phyloP scores from a whole-genome alignment of 345 rosid genomes.

The Bruguiera parviflora region DNA sequence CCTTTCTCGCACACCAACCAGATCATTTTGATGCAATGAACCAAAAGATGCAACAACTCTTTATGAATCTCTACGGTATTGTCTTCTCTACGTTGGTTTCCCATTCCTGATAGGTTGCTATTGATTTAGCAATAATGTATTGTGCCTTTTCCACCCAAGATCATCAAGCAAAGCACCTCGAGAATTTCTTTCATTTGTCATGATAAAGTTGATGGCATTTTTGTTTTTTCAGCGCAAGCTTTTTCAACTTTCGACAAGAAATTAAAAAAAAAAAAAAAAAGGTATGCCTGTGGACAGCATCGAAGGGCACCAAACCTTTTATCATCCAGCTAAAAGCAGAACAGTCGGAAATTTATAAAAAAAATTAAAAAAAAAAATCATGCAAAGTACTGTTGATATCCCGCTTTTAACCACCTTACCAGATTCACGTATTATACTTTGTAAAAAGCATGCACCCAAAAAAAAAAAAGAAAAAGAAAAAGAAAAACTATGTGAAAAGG shows the following conservation, averaged over 20 bases:
- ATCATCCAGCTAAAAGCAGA: constrained; percentile 20
- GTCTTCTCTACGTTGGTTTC: neutral
- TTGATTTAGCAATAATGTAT: neutral
- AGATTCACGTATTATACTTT: constrained; percentile 25
- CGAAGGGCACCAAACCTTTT: constrained; percentile 20
- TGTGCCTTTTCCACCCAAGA: neutral
- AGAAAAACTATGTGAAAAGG: neutral
- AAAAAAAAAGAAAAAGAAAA: no score
- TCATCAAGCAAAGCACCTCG: neutral
- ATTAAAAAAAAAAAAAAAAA: no score
- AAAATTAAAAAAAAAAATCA: neutral
- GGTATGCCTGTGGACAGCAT: neutral
- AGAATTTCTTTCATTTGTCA: constrained; percentile 6
- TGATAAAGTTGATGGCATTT: constrained; percentile 7
- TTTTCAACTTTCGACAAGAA: neutral
- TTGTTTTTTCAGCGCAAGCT: neutral
- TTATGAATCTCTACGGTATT: neutral
- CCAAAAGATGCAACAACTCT: neutral
- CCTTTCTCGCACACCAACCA: neutral
- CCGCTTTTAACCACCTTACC: constrained; percentile 17
- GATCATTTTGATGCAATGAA: neutral
- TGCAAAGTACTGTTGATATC: constrained; percentile 3
- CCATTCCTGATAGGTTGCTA: neutral
- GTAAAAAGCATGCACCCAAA: neutral
- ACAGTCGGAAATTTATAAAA: neutral